These are phyloP conservation scores for Podaxis mareebaensis DNA, from an alignment of 768 basidiomycete species.

Conservation along the genomic window DNA sequence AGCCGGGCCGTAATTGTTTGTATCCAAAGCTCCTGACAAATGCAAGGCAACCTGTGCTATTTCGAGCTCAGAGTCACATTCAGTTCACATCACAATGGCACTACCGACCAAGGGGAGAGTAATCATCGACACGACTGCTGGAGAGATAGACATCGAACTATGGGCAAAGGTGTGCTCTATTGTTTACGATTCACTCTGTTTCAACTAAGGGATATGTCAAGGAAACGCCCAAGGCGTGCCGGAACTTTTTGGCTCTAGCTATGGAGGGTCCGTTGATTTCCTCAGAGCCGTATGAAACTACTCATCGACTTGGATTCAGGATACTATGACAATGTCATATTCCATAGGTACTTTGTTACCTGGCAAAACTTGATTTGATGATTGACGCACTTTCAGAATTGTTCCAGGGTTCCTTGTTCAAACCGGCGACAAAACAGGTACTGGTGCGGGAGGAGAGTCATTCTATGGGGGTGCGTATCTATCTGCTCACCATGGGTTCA, in stretches of 20 bases:
- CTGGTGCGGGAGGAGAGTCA: conserved; percentile 90
- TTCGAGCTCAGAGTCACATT: not conserved
- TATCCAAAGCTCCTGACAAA: not conserved
- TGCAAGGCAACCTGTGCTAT: not conserved
- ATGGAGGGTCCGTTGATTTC: conserved; percentile 75
- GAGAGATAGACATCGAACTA: conserved; percentile 86
- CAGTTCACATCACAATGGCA: conserved; percentile 50
- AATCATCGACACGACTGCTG: conserved; percentile 84
- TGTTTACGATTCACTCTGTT: not conserved
- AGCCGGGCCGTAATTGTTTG: not conserved
- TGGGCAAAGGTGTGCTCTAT: conserved; percentile 75
- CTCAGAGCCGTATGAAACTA: conserved; percentile 18
- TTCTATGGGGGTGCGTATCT: conserved; percentile 77
- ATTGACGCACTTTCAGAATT: conserved; percentile 44
- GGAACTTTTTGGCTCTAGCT: conserved; percentile 85
- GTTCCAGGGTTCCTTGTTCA: conserved; percentile 93
- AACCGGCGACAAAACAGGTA: conserved; percentile 91
- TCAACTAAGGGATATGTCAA: conserved; percentile 25
- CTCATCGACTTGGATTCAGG: conserved; percentile 46
- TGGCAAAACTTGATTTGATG: not conserved
- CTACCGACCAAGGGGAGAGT: conserved; percentile 86
- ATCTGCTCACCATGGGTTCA: not conserved
- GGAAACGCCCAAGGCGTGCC: conserved; percentile 94
- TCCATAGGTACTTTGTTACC: conserved; percentile 66
- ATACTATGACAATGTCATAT: conserved; percentile 95